phyloP scores from a whole-genome alignment of 441 rosid genomes.

The Breynia disticha region DNA sequence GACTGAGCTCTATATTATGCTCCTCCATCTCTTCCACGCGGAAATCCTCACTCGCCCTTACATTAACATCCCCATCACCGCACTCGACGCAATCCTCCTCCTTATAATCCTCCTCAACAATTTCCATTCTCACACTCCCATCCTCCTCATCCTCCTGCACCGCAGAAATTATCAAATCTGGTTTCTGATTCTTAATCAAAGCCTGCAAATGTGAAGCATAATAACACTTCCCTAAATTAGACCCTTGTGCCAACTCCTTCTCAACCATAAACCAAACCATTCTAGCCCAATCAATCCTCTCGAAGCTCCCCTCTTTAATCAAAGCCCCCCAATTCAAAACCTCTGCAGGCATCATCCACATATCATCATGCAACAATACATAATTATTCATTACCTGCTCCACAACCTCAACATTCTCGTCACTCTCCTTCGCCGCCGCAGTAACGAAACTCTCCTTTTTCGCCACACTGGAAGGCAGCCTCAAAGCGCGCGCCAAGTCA shows the following conservation, averaged over 20 bases:
- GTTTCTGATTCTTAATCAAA: constrained; percentile 45
- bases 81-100: too few species aligned
- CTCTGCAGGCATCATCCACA: constrained; percentile 64
- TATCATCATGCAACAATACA: constrained; percentile 68
- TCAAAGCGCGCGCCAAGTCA: constrained; percentile 73
- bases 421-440: constrained; percentile 21
- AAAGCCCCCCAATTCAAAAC: constrained; percentile 26
- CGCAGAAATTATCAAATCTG: constrained; percentile 30
- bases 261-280: constrained; percentile 85
- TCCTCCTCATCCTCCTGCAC: constrained; percentile 32
- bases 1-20: constrained; percentile 40
- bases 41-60: constrained; percentile 18
- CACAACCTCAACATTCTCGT: constrained; percentile 40
- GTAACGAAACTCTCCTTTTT: constrained; percentile 32
- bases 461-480: constrained; percentile 24
- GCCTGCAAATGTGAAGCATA: constrained; percentile 83
- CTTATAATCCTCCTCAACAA: constrained; percentile 27
- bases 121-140: constrained; percentile 16
- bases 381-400: constrained; percentile 57
- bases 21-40: constrained; percentile 30
- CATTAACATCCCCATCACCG: background rate
- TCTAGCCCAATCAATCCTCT: constrained; percentile 73
- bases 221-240: constrained; percentile 51
- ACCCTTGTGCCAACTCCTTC: constrained; percentile 47
- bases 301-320: constrained; percentile 55